Percentiles rank a stretch among this genome's conserved stretches.
Evolutionary conservation across 2,329 filamentous ascomycete genomes (phyloP).

Genomic region (Exophiala phaeomuriformis): DNA sequence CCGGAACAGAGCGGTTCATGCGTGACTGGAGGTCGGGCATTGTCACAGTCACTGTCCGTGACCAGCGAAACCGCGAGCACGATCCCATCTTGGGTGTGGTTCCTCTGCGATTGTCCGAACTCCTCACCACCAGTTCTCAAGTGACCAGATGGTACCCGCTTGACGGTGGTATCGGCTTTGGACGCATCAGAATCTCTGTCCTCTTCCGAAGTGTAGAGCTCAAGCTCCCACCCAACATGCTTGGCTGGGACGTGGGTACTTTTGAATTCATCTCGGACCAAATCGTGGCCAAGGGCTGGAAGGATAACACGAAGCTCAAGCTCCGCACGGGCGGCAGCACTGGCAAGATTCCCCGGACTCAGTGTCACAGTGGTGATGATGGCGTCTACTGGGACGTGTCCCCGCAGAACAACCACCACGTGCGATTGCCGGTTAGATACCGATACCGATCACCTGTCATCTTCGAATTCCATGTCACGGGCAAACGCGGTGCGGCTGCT

Average conservation of each 20-base stretch:
- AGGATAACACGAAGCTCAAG: slow-evolving; percentile 59
- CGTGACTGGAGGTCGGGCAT: slow-evolving; percentile 87
- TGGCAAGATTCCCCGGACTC: slow-evolving; percentile 58
- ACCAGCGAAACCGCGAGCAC: slow-evolving; percentile 82
- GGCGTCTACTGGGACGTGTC: slow-evolving; percentile 54
- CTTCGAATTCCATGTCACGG: slow-evolving; percentile 69
- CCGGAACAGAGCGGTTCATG: slow-evolving; percentile 85
- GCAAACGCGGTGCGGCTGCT: slow-evolving; percentile 62
- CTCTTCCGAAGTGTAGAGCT: slow-evolving; percentile 87
- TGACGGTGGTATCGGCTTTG: slow-evolving; percentile 87
- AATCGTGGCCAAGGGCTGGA: slow-evolving; percentile 54
- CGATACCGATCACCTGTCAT: slow-evolving; percentile 85
- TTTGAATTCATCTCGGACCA: slow-evolving; percentile 75
- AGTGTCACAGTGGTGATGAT: slow-evolving; percentile 53
- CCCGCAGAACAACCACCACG: slow-evolving; percentile 44
- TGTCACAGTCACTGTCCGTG: slow-evolving; percentile 79
- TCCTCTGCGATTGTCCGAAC: slow-evolving; percentile 75
- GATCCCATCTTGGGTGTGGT: slow-evolving; percentile 92
- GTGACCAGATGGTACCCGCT: slow-evolving; percentile 92
- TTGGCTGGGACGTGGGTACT: slow-evolving; percentile 92
- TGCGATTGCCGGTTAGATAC: slow-evolving; percentile 80
- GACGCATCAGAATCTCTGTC: slow-evolving; percentile 77
- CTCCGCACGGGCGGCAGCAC: slow-evolving; percentile 79
- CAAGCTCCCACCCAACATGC: slow-evolving; percentile 70
- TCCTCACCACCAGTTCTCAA: slow-evolving; percentile 82